Evolutionary conservation across 371 early-diverging fungal species (phyloP), one percentile per base, ranked within the genome.

Genomic region (Conidiobolus incongruus): DNA sequence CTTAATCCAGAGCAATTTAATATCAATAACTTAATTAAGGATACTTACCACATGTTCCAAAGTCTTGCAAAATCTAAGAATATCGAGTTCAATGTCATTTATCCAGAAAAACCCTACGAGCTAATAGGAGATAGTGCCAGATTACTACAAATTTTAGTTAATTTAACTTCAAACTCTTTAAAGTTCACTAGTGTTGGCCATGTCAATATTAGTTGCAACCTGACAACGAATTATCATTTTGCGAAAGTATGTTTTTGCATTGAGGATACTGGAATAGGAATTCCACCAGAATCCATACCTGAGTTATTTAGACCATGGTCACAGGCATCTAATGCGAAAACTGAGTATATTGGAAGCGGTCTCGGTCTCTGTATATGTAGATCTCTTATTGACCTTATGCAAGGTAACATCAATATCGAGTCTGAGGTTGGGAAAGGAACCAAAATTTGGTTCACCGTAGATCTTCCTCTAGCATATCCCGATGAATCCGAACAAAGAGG

Each of bases 241-340:
- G 21, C 33, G 7, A 34, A 10, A 13, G 21, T 43, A 5, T 17
- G 43, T 4, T 6, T 43, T 16, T 11, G 15, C 4, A 68, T 74
- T 5, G 57, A 60, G 43, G 75, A 74, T 40, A 68, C 69, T 1
- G 75, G 75, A 11, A 71, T 70, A 29, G 75, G 75, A 16, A 74
- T 74, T 44, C 50, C 59, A 26, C 44, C 52, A 1, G 71, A 70
- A 38, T 63, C 67, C 20, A 67, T 64, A 34, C 54, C 51, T 2
- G 52, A 55, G 19, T 35, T 74, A 4, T 74, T 74, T 46, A 65
- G 65, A 20, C 71, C 71, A 0, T 74, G 71, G 34, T 68, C 71
- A 0, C 74, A 73, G 30, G 71, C 69, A 12, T 68, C 67, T 22
- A 64, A 63, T 33, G 68, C 65, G 0, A 70, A 67, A 0, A 47